These are phyloP conservation scores for Hibiscus mutabilis DNA, from an alignment of 345 rosid species.

Conservation along the genomic window DNA sequence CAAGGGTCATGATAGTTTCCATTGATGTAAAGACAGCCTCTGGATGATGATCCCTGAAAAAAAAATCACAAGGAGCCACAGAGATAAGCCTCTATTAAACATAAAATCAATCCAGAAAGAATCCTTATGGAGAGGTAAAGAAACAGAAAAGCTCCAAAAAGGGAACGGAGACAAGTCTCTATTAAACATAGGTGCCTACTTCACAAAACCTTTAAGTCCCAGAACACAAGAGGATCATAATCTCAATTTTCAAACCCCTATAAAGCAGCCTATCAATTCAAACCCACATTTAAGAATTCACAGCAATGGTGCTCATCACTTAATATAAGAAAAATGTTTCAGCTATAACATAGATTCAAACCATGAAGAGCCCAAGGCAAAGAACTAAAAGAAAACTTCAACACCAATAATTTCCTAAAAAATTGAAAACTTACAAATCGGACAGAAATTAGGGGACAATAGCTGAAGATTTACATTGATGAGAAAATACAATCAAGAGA, in stretches of 20 bases:
- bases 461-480: conserved; percentile 3
- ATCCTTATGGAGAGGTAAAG: background rate
- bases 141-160: background rate
- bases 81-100: background rate
- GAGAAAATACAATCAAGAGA: background rate
- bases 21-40: conserved; percentile 65
- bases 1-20: conserved; percentile 87
- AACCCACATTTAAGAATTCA: background rate
- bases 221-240: background rate
- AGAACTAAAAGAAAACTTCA: background rate
- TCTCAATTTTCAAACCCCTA: background rate
- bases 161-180: background rate
- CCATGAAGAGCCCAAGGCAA: background rate
- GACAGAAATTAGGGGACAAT: background rate
- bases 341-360: background rate
- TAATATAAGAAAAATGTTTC: background rate
- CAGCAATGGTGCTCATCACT: background rate
- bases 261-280: background rate
- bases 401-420: background rate
- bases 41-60: conserved; percentile 67
- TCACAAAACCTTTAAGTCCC: background rate
- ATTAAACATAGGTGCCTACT: background rate
- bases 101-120: background rate
- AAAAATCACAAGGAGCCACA: background rate
- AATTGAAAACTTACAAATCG: background rate